A percentile compares a stretch with the other conserved stretches of the same genome.
Evolutionary conservation across 768 basidiomycete genomes (phyloP).

Genomic region (Boletus eberwhitei): DNA sequence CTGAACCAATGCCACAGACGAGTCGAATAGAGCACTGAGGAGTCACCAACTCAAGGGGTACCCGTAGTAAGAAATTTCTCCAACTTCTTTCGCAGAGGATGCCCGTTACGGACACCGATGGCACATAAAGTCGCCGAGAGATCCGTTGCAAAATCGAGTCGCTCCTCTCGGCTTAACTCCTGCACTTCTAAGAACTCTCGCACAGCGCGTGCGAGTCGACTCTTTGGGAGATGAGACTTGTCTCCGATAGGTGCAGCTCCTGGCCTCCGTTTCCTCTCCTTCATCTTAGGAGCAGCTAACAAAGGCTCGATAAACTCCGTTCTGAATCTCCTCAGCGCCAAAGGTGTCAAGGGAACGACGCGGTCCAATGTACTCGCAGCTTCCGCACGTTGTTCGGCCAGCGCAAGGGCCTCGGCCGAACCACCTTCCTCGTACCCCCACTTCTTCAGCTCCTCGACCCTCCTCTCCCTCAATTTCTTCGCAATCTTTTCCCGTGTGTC

Average conservation of each 20-base stretch:
- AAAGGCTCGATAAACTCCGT: conserved; percentile 70
- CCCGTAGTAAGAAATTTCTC: conserved; percentile 47
- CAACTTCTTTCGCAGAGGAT: conserved; percentile 65
- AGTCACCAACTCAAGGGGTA: conserved; percentile 1
- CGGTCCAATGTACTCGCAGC: conserved; percentile 68
- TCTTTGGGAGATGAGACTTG: conserved; percentile 48
- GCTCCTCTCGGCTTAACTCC: conserved; percentile 45
- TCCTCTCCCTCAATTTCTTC: conserved; percentile 54
- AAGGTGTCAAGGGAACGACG: conserved; percentile 57
- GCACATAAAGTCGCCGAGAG: conserved; percentile 49
- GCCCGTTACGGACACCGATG: conserved; percentile 58
- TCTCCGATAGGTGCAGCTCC: conserved; percentile 42
- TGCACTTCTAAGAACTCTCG: conserved; percentile 60
- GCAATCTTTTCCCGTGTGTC: conserved; percentile 62
- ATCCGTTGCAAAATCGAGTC: conserved; percentile 43
- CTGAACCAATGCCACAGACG: background rate
- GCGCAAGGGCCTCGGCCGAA: conserved; percentile 42
- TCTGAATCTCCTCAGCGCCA: conserved; percentile 70
- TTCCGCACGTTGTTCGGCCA: conserved; percentile 70
- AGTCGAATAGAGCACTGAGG: background rate
- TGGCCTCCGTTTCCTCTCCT: conserved; percentile 45
- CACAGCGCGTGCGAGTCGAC: conserved; percentile 65
- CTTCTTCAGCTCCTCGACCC: conserved; percentile 59
- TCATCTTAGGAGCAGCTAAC: conserved; percentile 62
- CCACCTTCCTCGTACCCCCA: conserved; percentile 66